Percentiles rank a stretch among this genome's conserved stretches.
These are phyloP conservation scores for Colletotrichum phormii DNA, from an alignment of 2,329 filamentous ascomycete genomes.

Conservation along the genomic window DNA sequence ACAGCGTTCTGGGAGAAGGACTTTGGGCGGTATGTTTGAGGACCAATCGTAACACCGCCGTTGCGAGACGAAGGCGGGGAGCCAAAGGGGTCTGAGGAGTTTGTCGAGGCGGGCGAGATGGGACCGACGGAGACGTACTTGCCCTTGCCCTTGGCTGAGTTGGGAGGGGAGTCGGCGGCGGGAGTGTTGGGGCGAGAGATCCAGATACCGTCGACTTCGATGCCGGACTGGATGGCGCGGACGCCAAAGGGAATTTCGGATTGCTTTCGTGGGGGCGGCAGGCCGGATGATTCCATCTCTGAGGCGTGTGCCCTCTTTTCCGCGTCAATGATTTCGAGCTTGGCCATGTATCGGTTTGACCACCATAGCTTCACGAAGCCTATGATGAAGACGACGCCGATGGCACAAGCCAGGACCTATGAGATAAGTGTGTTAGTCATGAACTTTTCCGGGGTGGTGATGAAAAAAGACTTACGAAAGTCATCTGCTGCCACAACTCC, in stretches of 20 bases:
- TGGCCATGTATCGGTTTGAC: slow-evolving; percentile 65
- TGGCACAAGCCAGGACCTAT: slow-evolving; percentile 78
- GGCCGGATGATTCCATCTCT: slow-evolving; percentile 67
- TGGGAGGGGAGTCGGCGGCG: slow-evolving; percentile 29
- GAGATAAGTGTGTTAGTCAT: not conserved
- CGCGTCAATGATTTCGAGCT: slow-evolving; percentile 73
- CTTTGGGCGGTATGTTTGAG: slow-evolving; percentile 34
- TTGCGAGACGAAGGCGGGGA: slow-evolving; percentile 26
- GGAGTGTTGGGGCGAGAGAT: slow-evolving; percentile 66
- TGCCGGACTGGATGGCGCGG: slow-evolving; percentile 83
- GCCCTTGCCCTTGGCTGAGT: slow-evolving; percentile 31
- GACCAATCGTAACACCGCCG: not conserved
- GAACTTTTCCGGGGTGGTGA: slow-evolving; percentile 7
- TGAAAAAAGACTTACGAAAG: slow-evolving; percentile 73
- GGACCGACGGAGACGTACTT: slow-evolving; percentile 31
- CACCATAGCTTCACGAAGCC: slow-evolving; percentile 77
- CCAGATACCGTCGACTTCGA: slow-evolving; percentile 89
- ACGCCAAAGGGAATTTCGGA: slow-evolving; percentile 81
- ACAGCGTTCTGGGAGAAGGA: slow-evolving; percentile 6
- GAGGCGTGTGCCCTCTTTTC: slow-evolving; percentile 67
- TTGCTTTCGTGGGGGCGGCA: slow-evolving; percentile 52
- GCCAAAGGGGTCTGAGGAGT: slow-evolving; percentile 16
- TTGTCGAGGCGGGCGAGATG: slow-evolving; percentile 25
- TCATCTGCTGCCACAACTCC: slow-evolving; percentile 90
- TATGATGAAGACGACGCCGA: slow-evolving; percentile 75